Evolutionary conservation across 306 rosid genomes (phyloP), one percentile per base, ranked within the genome.

Genomic region (Castanea mollissima): DNA sequence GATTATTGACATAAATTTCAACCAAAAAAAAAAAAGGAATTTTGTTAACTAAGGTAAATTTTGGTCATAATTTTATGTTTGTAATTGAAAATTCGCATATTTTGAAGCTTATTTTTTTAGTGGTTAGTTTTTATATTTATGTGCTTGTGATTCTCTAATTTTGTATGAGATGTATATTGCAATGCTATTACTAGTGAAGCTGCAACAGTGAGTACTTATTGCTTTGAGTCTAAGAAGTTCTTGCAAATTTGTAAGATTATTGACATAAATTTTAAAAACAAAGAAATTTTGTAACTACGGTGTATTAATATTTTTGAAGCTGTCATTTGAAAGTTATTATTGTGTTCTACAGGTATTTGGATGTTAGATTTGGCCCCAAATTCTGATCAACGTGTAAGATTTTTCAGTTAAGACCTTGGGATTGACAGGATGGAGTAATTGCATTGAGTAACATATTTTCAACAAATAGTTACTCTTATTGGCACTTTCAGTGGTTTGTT

Each of bases 341-440:
- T 25, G 62, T 27, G 34, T 82, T 88, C 62, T 78, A 79, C 85
- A 84, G 89, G 87, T 80, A 67, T 57, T 65, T 82, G 71, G 6
- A 63, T 55, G 29, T 69, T 6, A 23, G 27, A 19, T 32, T 69
- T 56, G 27, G 69, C 65, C n/a, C 21, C 12, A 3, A 31, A 52
- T 63, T 59, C 71, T 72, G 38, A 46, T 2, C 3, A 32, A 55
- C 80, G 64, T 32, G 21, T 35, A 55, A 55, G 55, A 56, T 78
- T 35, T 78, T 68, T 54, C n/a, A 44, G 55, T 54, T 63, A 76
- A 12, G 19, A 38, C 51, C 68, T 21, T 35, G 65, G 72, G 79
- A 57, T 79, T 74, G 59, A 15, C 49, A 27, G 80, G 74, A 46
- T 78, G 70, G 63, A 69, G 81, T 49, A 67, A 76, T 80, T 76